These are phyloP conservation scores for Pichia kluyveri DNA, from an alignment of 805 yeast genomes.

Conservation along the genomic window DNA sequence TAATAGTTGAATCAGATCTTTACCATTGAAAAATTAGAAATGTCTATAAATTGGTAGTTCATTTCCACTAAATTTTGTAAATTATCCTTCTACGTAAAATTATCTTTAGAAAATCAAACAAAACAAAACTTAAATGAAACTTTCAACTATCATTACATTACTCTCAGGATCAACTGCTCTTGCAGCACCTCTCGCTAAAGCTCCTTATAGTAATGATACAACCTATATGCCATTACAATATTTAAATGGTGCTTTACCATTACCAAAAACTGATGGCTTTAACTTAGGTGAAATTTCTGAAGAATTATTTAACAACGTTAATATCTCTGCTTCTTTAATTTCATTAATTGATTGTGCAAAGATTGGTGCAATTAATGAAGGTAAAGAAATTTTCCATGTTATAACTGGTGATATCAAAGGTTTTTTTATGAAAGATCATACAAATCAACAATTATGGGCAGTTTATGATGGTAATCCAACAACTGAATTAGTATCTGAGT, in stretches of 20 bases:
- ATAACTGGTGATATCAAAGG: background rate
- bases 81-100: no score
- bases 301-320: background rate
- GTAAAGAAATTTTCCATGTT: constrained; percentile 1
- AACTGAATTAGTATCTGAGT: background rate
- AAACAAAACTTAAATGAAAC: background rate
- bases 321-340: background rate
- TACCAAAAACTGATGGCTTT: background rate
- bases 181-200: background rate
- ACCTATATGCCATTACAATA: background rate
- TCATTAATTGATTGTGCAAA: background rate
- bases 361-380: background rate
- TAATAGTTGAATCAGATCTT: no score
- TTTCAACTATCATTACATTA: background rate
- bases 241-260: background rate
- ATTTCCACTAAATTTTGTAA: no score
- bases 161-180: background rate
- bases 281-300: background rate
- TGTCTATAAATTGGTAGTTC: no score
- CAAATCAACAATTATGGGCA: constrained; percentile 1
- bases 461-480: background rate
- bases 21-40: no score
- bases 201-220: background rate
- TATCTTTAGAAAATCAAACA: no score
- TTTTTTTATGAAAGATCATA: background rate